Evolutionary conservation across 306 rosid genomes (phyloP).

Genomic region (Vigna radiata): DNA sequence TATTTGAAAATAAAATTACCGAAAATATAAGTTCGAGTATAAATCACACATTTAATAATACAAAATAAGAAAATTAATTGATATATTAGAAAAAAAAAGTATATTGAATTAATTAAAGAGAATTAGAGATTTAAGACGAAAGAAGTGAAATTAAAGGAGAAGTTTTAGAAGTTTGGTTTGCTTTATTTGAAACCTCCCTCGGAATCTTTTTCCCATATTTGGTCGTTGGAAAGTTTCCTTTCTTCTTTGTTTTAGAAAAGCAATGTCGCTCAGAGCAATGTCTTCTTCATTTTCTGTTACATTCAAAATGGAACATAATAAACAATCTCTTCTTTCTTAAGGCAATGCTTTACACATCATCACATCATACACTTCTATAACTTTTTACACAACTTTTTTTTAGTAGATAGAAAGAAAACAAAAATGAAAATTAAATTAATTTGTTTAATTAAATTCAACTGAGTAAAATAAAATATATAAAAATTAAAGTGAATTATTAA

Average conservation of each 20-base stretch:
- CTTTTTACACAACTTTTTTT: not conserved
- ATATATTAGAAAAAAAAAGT: not conserved
- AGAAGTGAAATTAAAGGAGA: not conserved
- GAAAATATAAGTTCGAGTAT: no score
- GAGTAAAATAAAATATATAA: no score
- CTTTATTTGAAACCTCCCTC: conserved; percentile 8
- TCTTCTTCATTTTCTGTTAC: not conserved
- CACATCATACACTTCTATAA: not conserved
- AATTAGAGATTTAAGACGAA: not conserved
- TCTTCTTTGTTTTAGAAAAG: not conserved
- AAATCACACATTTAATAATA: no score
- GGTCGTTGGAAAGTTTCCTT: conserved; percentile 26
- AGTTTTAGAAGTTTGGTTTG: not conserved
- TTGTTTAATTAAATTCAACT: no score
- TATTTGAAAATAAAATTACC: no score
- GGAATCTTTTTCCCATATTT: conserved; percentile 24
- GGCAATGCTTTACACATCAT: not conserved
- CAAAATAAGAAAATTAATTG: no score
- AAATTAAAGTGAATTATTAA: no score
- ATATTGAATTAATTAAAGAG: not conserved
- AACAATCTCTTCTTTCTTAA: conserved; percentile 34
- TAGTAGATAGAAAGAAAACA: not conserved
- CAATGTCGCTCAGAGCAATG: not conserved
- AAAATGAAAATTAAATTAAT: not conserved
- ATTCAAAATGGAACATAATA: not conserved